These are phyloP conservation scores for Dissophora globulifera DNA, from an alignment of 192 early-diverging fungal species.

Conservation along the genomic window DNA sequence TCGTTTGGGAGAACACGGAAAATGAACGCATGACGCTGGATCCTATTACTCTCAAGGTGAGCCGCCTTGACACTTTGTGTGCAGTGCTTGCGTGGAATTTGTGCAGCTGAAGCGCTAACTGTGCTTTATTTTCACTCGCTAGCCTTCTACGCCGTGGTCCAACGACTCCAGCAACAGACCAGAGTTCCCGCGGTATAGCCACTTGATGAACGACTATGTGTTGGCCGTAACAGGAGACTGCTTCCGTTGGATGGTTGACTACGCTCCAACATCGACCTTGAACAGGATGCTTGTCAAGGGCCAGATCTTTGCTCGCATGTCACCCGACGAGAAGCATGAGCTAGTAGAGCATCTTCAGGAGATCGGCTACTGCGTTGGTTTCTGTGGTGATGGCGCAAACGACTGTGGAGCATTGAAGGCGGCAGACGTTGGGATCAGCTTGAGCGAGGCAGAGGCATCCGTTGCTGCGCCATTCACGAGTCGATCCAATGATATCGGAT, in stretches of 20 bases:
- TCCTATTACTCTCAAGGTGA: constrained; percentile 58
- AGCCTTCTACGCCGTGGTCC: constrained; percentile 15
- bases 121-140: not conserved
- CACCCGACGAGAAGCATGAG: constrained; percentile 97
- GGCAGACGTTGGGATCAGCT: constrained; percentile 94
- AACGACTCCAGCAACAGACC: constrained; percentile 28
- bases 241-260: constrained; percentile 94
- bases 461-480: constrained; percentile 99
- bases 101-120: not conserved
- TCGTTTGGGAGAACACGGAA: constrained; percentile 78
- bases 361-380: constrained; percentile 93
- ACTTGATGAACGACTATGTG: constrained; percentile 72
- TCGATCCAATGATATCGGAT: constrained; percentile 87
- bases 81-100: too few species aligned
- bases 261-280: constrained; percentile 69
- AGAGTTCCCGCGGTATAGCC: constrained; percentile 44
- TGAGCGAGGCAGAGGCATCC: constrained; percentile 97
- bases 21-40: constrained; percentile 58
- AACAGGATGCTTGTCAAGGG: constrained; percentile 88
- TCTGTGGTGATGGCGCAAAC: constrained; percentile 99
- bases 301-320: constrained; percentile 97
- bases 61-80: too few species aligned
- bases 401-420: constrained; percentile 97
- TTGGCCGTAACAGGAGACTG: constrained; percentile 97
- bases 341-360: constrained; percentile 90